Evolutionary conservation across 164 flowering plant genomes (phyloP), one percentile per base, ranked within the genome.

Genomic region (Annona squamosa): DNA sequence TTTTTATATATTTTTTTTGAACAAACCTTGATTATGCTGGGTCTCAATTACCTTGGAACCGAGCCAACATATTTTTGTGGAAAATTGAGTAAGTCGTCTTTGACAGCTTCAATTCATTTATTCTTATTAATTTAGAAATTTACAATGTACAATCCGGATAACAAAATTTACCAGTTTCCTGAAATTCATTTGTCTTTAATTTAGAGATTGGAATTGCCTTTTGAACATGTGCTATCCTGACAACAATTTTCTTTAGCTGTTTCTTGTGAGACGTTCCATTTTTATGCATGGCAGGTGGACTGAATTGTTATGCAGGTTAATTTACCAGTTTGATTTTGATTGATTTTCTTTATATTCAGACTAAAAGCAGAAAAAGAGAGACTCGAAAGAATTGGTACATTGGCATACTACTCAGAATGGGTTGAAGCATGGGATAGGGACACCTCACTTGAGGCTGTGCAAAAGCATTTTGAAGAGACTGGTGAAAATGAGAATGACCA

Each of bases 361-460:
- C 84, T 94, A 66, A 81, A 83, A 81, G 90, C 87, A 69, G 99
- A 94, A 78, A 80, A 81, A 63, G 91, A 88, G 75, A 89, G 86
- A 80, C 79, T 91, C 74, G 85, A 85, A 79, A 81, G 61, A 71
- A 73, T 82, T 26, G 99, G 99, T 68, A 93, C 99, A 42, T 72
- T 95, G 2, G 98, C 98, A 61, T 95, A 88, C 80, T 95, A 95
- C 76, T 92, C 98, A n/a, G 94, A 92, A 81, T 95, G 99, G 99
- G 98, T 95, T 65, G 79, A 83, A 81, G 97, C 89, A 73, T 95
- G 99, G 99, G 87, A 88, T 77, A 87, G 79, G 72, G 97, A 95
- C 80, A 95, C 99, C 68, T 95, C 97, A 46, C 87, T 85, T 43
- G 97, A 95, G 83, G 99, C 97, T 59, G 78, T 95, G 83, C 91